Evolutionary conservation across 805 yeast genomes (phyloP).

Genomic region (Myxozyma neotropica): DNA sequence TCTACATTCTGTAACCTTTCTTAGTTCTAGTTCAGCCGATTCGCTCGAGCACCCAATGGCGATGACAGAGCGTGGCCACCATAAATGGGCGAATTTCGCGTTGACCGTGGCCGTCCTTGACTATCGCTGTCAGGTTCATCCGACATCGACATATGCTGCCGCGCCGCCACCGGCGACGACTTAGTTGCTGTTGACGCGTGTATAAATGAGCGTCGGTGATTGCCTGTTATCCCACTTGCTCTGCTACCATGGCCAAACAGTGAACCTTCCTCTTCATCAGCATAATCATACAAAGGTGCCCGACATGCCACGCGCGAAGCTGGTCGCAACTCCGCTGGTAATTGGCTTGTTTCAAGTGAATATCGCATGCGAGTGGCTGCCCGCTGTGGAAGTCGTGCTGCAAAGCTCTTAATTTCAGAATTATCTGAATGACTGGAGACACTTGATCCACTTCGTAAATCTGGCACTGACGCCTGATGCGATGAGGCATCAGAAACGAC

Average conservation of each 20-base stretch:
- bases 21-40: neutral
- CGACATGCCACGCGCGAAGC: conserved; percentile 26
- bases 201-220: neutral
- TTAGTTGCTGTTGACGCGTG: neutral
- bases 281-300: neutral
- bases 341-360: conserved; percentile 25
- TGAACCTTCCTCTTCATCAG: neutral
- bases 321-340: conserved; percentile 22
- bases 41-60: neutral
- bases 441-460: neutral
- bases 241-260: neutral
- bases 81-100: neutral
- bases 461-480: neutral
- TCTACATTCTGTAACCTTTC: too few species aligned
- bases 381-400: conserved; percentile 21
- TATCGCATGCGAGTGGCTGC: conserved; percentile 29
- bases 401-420: neutral
- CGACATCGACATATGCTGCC: conserved; percentile 6
- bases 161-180: neutral
- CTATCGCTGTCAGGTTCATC: neutral
- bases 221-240: neutral
- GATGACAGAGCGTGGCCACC: neutral
- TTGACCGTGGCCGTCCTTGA: neutral
- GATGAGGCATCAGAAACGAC: neutral
- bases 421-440: neutral